Evolutionary conservation across 805 yeast genomes (phyloP).

Genomic region (Cephaloascus fragrans): DNA sequence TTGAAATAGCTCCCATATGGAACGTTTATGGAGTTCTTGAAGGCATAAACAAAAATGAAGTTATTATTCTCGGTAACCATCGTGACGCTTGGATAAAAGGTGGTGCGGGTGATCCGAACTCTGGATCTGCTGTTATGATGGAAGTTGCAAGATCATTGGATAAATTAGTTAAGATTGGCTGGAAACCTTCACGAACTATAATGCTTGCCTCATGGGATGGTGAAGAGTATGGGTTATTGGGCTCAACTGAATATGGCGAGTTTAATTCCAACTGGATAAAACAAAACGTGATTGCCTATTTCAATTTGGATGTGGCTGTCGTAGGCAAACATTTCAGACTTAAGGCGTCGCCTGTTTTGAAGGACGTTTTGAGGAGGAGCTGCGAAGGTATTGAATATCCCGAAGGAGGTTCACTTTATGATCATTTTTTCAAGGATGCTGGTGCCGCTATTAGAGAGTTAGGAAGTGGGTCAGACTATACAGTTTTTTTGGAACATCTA

Average conservation of each 20-base stretch:
- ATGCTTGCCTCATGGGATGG: constrained; percentile 31
- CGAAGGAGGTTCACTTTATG: constrained; percentile 13
- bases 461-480: constrained; percentile 33
- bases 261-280: constrained; percentile 21
- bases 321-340: constrained; percentile 21
- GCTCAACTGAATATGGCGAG: constrained; percentile 37
- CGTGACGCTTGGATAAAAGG: constrained; percentile 38
- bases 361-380: constrained; percentile 17
- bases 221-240: constrained; percentile 34
- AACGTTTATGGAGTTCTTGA: constrained; percentile 34
- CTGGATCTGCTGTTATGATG: constrained; percentile 31
- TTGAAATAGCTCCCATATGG: constrained; percentile 28
- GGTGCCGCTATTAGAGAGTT: constrained; percentile 17
- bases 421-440: constrained; percentile 15
- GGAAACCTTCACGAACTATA: constrained; percentile 26
- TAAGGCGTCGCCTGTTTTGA: constrained; percentile 26
- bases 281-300: constrained; percentile 29
- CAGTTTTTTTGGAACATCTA: constrained; percentile 33
- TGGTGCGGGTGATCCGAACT: constrained; percentile 37
- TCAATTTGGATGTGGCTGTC: constrained; percentile 30
- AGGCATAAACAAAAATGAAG: constrained; percentile 29
- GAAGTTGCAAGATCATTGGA: constrained; percentile 34
- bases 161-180: constrained; percentile 23
- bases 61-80: constrained; percentile 32
- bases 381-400: constrained; percentile 20